Base-by-base conservation (phyloP, 306 rosid species). In the Lagenaria siceraria region DNA sequence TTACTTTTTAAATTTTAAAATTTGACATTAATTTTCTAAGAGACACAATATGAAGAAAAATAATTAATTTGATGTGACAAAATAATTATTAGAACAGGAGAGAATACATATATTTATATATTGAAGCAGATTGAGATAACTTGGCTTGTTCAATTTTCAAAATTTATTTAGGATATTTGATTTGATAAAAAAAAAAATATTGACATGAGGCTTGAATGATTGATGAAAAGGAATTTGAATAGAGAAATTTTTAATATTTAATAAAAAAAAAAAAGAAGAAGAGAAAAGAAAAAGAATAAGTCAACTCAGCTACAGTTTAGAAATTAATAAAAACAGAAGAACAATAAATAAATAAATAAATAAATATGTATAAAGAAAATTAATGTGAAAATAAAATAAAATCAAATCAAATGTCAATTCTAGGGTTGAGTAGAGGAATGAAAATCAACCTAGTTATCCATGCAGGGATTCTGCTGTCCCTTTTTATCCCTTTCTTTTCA, bases 401-500 rank as follows among this genome's bases (percentile, higher is more conserved):
- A 72, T 72, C 77, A 48, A 27, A 72, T 72, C 77, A 49, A 72
- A 27, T 17, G 77, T 72, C 77, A 72, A 4, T 72, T 72, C 60
- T 49, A 27, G 43, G 59, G 59, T 27, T 72, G 60, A 40, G 31
- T 49, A 49, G 77, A 72, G 77, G 55, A 40, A 72, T 72, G 77
- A 72, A 72, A 72, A 72, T 72, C 60, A 72, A 72, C 60, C 8
- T 72, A 72, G 77, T 72, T 72, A 72, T 72, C 77, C 77, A 72
- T 72, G 77, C 77, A 43, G 4, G 58, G 77, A 72, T 72, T 72
- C 77, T 72, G 77, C 60, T 72, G 77, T 48, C 77, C 60, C 77
- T 72, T 72, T 63, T 72, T 72, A 49, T 72, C 60, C 77, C 77
- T 27, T 72, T 72, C 77, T 72, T 72, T 72, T 72, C 77, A 72